These are phyloP conservation scores for Mucor racemosus DNA, from an alignment of 371 early-diverging fungal species.

Conservation along the genomic window DNA sequence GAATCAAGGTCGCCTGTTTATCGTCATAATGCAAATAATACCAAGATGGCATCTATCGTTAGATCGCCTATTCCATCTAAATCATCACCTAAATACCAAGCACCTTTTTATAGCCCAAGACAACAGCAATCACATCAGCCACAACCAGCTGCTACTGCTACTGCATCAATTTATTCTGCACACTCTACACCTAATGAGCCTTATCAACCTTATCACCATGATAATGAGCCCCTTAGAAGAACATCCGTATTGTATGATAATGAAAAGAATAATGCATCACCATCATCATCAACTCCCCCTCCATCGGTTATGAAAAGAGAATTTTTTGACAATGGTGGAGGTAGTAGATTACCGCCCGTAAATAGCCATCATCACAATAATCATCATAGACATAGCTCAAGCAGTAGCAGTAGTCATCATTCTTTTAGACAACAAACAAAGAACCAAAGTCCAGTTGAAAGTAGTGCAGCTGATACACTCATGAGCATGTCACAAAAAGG, in stretches of 20 bases:
- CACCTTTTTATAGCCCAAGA: constrained; percentile 7
- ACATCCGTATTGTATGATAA: constrained; percentile 34
- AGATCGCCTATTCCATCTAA: constrained; percentile 34
- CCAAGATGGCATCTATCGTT: constrained; percentile 14
- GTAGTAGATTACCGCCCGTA: constrained; percentile 7
- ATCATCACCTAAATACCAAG: constrained; percentile 19
- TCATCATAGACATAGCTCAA: constrained; percentile 16
- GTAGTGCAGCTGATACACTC: constrained; percentile 44
- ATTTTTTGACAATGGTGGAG: neutral
- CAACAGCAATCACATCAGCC: neutral
- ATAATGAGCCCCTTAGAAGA: constrained; percentile 27
- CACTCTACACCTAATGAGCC: constrained; percentile 4
- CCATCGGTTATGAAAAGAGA: constrained; percentile 9
- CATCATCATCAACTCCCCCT: constrained; percentile 1
- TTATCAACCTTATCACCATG: neutral
- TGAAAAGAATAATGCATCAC: constrained; percentile 4
- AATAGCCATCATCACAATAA: constrained; percentile 4
- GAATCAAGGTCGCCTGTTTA: constrained; percentile 26
- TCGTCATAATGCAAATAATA: constrained; percentile 11
- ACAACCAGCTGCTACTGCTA: neutral
- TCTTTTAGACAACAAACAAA: constrained; percentile 3
- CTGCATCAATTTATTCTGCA: neutral
- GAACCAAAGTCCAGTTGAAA: constrained; percentile 34
- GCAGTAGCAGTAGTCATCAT: constrained; percentile 8
- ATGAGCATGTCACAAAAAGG: constrained; percentile 43